phyloP scores from a whole-genome alignment of 768 basidiomycete genomes.

The Amanita muscaria region DNA sequence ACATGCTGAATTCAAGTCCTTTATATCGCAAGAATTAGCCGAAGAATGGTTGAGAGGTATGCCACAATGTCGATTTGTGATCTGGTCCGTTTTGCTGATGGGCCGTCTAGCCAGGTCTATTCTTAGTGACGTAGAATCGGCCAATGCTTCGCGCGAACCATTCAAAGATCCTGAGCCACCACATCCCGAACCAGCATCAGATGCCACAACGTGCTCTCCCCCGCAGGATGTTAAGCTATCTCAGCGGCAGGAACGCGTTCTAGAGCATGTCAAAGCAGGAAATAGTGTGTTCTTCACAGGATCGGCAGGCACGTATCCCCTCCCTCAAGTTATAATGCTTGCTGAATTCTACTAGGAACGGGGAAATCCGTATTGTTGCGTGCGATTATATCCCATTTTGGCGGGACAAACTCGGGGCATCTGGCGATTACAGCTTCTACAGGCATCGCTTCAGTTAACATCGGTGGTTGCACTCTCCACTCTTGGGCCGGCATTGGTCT shows the following conservation, averaged over 20 bases:
- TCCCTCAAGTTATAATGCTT: background rate
- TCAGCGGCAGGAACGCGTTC: constrained; percentile 40
- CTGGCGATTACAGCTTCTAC: constrained; percentile 79
- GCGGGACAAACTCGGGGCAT: constrained; percentile 17
- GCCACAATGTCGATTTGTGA: constrained; percentile 6
- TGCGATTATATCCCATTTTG: constrained; percentile 53
- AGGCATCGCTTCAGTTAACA: constrained; percentile 74
- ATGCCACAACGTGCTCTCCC: constrained; percentile 2
- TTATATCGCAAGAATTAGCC: constrained; percentile 34
- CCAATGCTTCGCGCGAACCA: too few species aligned
- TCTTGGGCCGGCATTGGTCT: constrained; percentile 78
- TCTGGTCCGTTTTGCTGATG: background rate
- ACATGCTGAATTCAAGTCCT: constrained; percentile 44
- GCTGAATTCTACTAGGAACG: constrained; percentile 36
- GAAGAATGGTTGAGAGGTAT: constrained; percentile 40
- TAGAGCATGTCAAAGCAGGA: constrained; percentile 46
- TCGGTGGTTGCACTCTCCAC: constrained; percentile 75
- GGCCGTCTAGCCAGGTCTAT: background rate
- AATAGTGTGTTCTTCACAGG: constrained; percentile 81
- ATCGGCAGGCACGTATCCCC: constrained; percentile 52
- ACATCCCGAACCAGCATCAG: background rate
- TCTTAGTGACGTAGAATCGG: too few species aligned
- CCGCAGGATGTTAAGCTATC: constrained; percentile 32
- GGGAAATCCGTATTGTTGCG: constrained; percentile 79
- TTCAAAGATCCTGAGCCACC: background rate